Percentiles rank a stretch among this genome's conserved stretches.
Conservation (phyloP, 139 green algal genomes). For the Haematococcus sp. region DNA sequence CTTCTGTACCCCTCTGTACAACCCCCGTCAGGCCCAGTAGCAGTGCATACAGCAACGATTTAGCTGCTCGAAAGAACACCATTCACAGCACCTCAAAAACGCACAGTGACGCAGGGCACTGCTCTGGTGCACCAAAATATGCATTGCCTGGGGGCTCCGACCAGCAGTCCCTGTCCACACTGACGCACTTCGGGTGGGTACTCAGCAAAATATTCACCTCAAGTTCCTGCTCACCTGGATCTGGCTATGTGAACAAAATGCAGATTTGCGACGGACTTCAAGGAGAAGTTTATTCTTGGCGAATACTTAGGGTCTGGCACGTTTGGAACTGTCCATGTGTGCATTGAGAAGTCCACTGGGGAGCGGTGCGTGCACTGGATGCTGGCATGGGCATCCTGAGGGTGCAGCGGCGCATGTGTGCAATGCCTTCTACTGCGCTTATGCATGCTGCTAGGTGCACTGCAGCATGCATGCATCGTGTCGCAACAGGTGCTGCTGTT, state of each 20-base stretch:
- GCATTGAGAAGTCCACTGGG: slow-evolving; percentile 12
- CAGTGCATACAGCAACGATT: too few species aligned
- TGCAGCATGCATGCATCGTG: neutral
- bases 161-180: neutral
- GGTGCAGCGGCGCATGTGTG: neutral
- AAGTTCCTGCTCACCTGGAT: neutral
- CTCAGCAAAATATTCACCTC: neutral
- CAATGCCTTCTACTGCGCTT: too few species aligned
- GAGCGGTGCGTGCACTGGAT: slow-evolving; percentile 5
- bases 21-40: too few species aligned
- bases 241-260: neutral
- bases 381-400: neutral
- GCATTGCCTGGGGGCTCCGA: neutral
- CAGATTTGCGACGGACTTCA: slow-evolving; percentile 34
- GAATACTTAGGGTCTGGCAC: slow-evolving; percentile 12
- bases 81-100: neutral
- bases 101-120: neutral
- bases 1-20: too few species aligned
- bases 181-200: neutral
- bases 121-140: neutral
- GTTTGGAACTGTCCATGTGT: slow-evolving; percentile 27
- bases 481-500: neutral
- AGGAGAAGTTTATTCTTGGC: slow-evolving; percentile 7
- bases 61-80: neutral
- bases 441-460: neutral